A percentile compares a stretch with the other conserved stretches of the same genome.
Evolutionary conservation across 2,329 filamentous ascomycete genomes (phyloP).

Genomic region (Monosporascus cannonballus): DNA sequence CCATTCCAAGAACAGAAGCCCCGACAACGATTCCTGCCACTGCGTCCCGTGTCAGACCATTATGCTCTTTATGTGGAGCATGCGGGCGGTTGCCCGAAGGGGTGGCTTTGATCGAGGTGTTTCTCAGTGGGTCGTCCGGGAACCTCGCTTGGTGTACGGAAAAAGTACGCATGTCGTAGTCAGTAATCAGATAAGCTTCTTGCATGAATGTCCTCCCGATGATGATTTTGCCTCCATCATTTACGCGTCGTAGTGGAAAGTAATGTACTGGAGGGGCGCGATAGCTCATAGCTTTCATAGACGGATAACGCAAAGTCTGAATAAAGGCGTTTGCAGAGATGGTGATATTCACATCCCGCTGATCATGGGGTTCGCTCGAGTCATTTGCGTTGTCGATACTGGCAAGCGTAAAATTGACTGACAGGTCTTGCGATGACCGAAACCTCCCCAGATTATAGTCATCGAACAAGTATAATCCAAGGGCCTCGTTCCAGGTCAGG

Average conservation of each 20-base stretch:
- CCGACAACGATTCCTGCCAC: constrained; percentile 43
- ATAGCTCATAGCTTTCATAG: constrained; percentile 37
- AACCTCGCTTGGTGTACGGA: constrained; percentile 51
- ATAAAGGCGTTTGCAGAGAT: constrained; percentile 45
- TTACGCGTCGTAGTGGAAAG: constrained; percentile 57
- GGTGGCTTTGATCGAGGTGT: constrained; percentile 37
- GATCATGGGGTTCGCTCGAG: constrained; percentile 41
- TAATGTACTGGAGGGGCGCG: constrained; percentile 47
- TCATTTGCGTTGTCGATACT: constrained; percentile 48
- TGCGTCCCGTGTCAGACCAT: constrained; percentile 32
- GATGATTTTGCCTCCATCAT: constrained; percentile 48
- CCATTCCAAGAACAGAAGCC: constrained; percentile 28
- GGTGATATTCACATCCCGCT: constrained; percentile 50
- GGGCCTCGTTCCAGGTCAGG: constrained; percentile 57
- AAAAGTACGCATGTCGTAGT: constrained; percentile 48
- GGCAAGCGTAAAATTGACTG: constrained; percentile 52
- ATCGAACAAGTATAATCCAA: constrained; percentile 59
- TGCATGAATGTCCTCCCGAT: constrained; percentile 66
- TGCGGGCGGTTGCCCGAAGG: constrained; percentile 40
- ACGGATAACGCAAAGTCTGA: constrained; percentile 44
- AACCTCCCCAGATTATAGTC: constrained; percentile 46
- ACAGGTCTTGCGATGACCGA: constrained; percentile 36
- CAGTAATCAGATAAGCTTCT: constrained; percentile 56
- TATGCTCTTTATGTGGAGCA: constrained; percentile 20
- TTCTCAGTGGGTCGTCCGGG: constrained; percentile 34